Base-by-base conservation (phyloP, 2,329 filamentous ascomycete species). In the Penicillium sp. region DNA sequence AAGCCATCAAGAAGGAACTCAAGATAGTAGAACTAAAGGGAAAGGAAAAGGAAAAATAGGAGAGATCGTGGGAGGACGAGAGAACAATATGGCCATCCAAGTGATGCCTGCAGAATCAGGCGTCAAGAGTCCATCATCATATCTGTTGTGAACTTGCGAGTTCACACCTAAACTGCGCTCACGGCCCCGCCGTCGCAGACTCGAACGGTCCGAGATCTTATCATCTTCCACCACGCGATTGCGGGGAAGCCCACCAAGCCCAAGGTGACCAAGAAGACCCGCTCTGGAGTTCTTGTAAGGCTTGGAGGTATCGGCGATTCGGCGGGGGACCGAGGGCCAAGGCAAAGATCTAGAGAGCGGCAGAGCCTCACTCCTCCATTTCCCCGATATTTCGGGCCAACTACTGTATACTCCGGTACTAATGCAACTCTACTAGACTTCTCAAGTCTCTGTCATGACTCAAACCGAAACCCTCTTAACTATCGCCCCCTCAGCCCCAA, bases 61-160 rank as follows among this genome's bases (percentile, higher is more conserved):
- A 13, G 13, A 17, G 13, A 4, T 38, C 13, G 5, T 17, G 13
- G 15, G 13, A 17, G 13, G 15, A 38, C 35, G 12, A 37, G 9
- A 37, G 9, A 37, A 37, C 5, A 40, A 40, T 9, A 40, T 56
- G 19, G 2, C n/a, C 4, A 22, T 22, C 8, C 9, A 10, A 13
- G 7, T 6, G 56, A 60, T 19, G 66, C 64, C 10, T 68, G 66
- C 59, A 59, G 63, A 40, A 65, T 60, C 0, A 44, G 40, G 40
- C 8, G n/a, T 42, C 40, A 42, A 17, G 5, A 17, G n/a, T n/a
- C n/a, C n/a, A 35, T 38, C 15, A 38, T 17, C 37, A 38, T 38
- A 17, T 38, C 35, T 12, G 7, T n/a, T 7, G 17, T 38, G 15
- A n/a, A 38, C 17, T 17, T 37, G 7, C 6, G 13, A 17, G 15